Conservation (phyloP, 1,139 yeast species). For the Kodamaea suecica region DNA sequence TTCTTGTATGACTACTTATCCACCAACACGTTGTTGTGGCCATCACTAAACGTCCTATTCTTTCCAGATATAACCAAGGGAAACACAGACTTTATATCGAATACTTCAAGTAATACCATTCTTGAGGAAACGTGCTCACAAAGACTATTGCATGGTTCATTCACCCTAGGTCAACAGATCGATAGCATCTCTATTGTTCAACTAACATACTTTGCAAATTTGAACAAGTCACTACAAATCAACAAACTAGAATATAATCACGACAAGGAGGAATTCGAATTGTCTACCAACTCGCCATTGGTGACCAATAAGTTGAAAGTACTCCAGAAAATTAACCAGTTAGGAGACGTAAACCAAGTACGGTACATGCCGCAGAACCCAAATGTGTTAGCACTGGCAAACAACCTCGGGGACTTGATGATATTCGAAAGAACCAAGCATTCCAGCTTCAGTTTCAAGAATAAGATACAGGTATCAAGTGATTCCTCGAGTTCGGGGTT, state of each 20-base stretch:
- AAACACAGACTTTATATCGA: background rate
- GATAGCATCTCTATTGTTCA: slow-evolving; percentile 41
- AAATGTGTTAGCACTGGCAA: slow-evolving; percentile 41
- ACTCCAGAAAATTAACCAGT: slow-evolving; percentile 41
- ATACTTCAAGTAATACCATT: slow-evolving; percentile 2
- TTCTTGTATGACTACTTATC: slow-evolving; percentile 48
- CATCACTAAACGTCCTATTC: slow-evolving; percentile 52
- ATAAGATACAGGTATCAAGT: slow-evolving; percentile 3
- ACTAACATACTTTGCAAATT: slow-evolving; percentile 31
- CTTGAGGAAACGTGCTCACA: slow-evolving; percentile 23
- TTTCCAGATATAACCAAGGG: slow-evolving; percentile 42
- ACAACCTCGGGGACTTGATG: slow-evolving; percentile 38
- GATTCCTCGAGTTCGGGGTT: slow-evolving; percentile 27
- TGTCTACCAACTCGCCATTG: slow-evolving; percentile 20
- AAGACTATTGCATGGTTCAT: slow-evolving; percentile 40
- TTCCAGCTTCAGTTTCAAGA: slow-evolving; percentile 34
- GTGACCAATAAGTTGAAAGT: slow-evolving; percentile 28
- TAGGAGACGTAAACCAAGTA: slow-evolving; percentile 44
- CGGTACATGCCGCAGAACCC: slow-evolving; percentile 45
- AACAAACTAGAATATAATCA: slow-evolving; percentile 36
- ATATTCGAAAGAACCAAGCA: slow-evolving; percentile 55
- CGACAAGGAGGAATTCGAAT: slow-evolving; percentile 43
- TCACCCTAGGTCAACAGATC: slow-evolving; percentile 42
- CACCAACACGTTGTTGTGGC: slow-evolving; percentile 54
- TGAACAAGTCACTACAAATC: slow-evolving; percentile 30